Evolutionary conservation across 371 early-diverging fungal species (phyloP), one percentile per base, ranked within the genome.

Genomic region (Rhizopus delemar): DNA sequence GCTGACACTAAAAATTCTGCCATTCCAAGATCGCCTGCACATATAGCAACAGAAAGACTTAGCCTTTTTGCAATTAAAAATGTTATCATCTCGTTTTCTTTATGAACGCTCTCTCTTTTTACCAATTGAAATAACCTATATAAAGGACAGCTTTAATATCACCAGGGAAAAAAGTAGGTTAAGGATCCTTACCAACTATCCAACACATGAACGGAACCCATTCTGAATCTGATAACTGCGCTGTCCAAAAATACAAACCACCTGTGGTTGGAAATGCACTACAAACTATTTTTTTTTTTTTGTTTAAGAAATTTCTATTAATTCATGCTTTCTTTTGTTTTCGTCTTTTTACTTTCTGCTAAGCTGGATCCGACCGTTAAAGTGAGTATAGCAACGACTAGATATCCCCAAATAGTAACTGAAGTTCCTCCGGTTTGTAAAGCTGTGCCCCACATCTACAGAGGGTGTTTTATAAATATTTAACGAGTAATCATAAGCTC

Each of bases 391-490:
- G 80, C 78, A 16, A 83, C 84, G 15, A 81, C 45, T 31, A 85
- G 45, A 83, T 86, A 86, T 28, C 85, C 85, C 86, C 86, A 88
- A 29, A 82, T 78, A 28, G 84, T 73, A 13, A 80, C 80, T 36
- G 81, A 78, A 4, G 86, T 82, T 2, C 86, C 88, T 29, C 88
- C 88, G 5, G 78, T 71, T 36, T 70, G 57, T 53, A 87, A 50
- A 15, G 82, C 81, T 32, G 68, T 57, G 13, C 60, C 60, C 60
- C 68, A 71, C 53, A 60, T 41, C 68, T 68, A 45, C 41, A 7
- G 13, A 39, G 45, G 6, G 32, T 33, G 13, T 41, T 46, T 36
- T 15, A 33, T 41, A 12, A 41, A 46, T 22, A 22, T 22, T 22
- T 22, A 22, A 22, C 22, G 28, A 33, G 31, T 9, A 41, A 56